Base-by-base conservation (phyloP, 2,329 filamentous ascomycete species). In the Lachnellula subtilissima region DNA sequence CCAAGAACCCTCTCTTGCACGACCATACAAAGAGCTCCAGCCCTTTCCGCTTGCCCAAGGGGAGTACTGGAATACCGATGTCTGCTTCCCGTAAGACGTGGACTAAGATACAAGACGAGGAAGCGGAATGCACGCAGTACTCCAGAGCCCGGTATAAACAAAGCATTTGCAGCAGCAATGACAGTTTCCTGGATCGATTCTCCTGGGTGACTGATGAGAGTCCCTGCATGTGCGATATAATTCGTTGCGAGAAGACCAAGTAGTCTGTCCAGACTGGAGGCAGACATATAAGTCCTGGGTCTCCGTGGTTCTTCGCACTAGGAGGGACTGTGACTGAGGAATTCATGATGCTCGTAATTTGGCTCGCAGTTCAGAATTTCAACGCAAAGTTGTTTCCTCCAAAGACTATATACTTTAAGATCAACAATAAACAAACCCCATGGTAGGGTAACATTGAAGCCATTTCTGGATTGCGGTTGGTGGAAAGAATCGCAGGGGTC, bases 191-290 rank as follows among this genome's bases (percentile, higher is more conserved):
- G 11, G 36, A 35, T 8, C 32, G 61, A 62, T 5, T 66, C 67
- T 5, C 71, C 72, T 12, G 72, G 71, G 2, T 56, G 48, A 1
- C 64, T 60, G 12, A 69, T 60, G 8, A 73, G 61, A 2, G 72
- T 74, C 3, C 68, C 65, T 4, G 68, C 70, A 45, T 74, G 72
- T 0, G 72, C 65, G 2, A 71, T 48, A 48, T 71, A 74, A 54
- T 74, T 74, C 15, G 66, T 59, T 4, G 71, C 48, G 50, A 66
- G 57, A 74, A 74, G 6, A 54, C 50, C 2, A 60, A 50, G 6
- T 72, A 32, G 35, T 71, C 69, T 1, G 56, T 55, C 57, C 65
- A 66, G 53, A 60, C 59, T 0, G 65, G 58, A 2, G 69, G 65
- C 2, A 57, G 65, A 53, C 68, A 71, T 4, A 54, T 11, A 2